phyloP scores from a whole-genome alignment of 441 rosid species.

The Heliophila coronopifolia region DNA sequence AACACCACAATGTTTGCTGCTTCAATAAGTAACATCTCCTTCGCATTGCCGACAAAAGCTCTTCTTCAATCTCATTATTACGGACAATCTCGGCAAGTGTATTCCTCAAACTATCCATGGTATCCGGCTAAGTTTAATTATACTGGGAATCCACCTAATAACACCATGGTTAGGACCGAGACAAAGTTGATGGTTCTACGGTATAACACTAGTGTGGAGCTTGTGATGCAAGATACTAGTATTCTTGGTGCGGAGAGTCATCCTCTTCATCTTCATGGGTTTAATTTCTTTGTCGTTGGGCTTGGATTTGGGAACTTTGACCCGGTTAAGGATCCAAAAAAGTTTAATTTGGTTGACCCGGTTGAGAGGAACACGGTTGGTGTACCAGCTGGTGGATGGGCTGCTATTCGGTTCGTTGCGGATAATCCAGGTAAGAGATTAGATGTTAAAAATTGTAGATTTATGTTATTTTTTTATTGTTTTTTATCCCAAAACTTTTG shows the following conservation, averaged over 20 bases:
- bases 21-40: conserved; percentile 49
- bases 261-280: conserved; percentile 67
- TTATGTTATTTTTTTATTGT: background rate
- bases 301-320: conserved; percentile 58
- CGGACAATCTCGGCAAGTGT: conserved; percentile 30
- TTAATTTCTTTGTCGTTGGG: conserved; percentile 55
- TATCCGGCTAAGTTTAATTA: too few relatives aligned
- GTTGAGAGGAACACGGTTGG: conserved; percentile 50
- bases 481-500: too few relatives aligned
- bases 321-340: conserved; percentile 39
- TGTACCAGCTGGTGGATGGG: conserved; percentile 67
- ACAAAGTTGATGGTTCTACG: conserved; percentile 45
- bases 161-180: conserved; percentile 42
- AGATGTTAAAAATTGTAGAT: too few relatives aligned
- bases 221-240: conserved; percentile 60
- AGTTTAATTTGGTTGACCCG: conserved; percentile 52
- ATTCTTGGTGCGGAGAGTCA: conserved; percentile 62
- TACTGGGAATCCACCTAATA: conserved; percentile 62
- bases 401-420: conserved; percentile 43
- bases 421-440: conserved; percentile 51
- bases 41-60: conserved; percentile 40
- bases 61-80: conserved; percentile 45
- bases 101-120: too few relatives aligned
- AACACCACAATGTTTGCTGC: conserved; percentile 55
- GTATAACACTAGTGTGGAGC: conserved; percentile 53